Evolutionary conservation across 108 stramenopile genomes (phyloP).

Genomic region (Nitzschia palea): DNA sequence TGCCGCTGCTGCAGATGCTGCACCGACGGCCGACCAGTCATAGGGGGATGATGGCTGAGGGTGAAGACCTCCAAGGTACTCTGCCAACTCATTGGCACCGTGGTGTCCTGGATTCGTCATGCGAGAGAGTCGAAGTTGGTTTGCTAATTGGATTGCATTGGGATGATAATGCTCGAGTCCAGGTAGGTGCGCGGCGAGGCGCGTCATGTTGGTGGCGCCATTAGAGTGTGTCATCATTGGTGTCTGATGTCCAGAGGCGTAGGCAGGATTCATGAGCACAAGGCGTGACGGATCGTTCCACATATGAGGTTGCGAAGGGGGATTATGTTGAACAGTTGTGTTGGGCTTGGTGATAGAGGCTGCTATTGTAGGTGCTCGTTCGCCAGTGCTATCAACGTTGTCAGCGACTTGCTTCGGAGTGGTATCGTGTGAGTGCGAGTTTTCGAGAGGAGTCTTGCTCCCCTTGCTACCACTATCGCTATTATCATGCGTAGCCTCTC

Average conservation of each 20-base stretch:
- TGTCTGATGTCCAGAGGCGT: not conserved
- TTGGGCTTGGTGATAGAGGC: not conserved
- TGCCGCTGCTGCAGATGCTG: conserved; percentile 40
- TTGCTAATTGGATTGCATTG: conserved; percentile 38
- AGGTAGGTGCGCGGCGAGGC: not conserved
- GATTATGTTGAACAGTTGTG: not conserved
- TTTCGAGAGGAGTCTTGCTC: not conserved
- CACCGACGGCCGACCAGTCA: conserved; percentile 28
- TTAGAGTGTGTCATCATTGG: not conserved
- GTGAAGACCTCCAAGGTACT: conserved; percentile 32
- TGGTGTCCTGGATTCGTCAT: conserved; percentile 17
- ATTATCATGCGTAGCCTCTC: conserved; percentile 9
- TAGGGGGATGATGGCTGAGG: conserved; percentile 20
- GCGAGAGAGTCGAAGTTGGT: conserved; percentile 32
- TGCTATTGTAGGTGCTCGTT: not conserved
- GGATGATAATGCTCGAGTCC: conserved; percentile 22
- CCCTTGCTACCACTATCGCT: not conserved
- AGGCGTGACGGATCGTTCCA: conserved; percentile 7
- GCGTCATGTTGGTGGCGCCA: not conserved
- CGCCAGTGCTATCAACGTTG: not conserved
- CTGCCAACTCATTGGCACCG: conserved; percentile 32
- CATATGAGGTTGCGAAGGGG: not conserved
- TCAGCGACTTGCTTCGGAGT: no score
- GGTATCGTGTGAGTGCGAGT: no score
- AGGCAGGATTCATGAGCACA: not conserved